Percentiles rank a stretch among this genome's conserved stretches.
Conservation (phyloP, 2,329 filamentous ascomycete genomes). For the Aureobasidium sp. region DNA sequence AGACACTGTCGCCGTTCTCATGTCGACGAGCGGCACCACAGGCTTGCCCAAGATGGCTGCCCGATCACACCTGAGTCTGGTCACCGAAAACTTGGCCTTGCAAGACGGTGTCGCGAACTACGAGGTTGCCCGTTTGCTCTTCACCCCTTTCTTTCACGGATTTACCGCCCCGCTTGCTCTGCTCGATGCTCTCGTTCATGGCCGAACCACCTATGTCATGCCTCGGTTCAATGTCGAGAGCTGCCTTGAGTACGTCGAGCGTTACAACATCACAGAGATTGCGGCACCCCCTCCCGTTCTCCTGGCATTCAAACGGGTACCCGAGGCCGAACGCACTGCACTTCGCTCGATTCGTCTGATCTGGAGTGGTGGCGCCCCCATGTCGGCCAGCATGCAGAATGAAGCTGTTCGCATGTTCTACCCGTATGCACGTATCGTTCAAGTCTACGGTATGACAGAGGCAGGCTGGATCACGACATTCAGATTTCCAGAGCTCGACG, state of each 20-base stretch:
- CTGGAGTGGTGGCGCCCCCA: slow-evolving; percentile 40
- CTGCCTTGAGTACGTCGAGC: slow-evolving; percentile 32
- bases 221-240: slow-evolving; percentile 35
- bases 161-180: slow-evolving; percentile 41
- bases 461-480: slow-evolving; percentile 35
- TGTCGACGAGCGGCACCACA: slow-evolving; percentile 30
- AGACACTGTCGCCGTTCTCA: slow-evolving; percentile 21
- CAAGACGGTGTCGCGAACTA: slow-evolving; percentile 21
- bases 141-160: slow-evolving; percentile 46
- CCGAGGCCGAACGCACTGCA: slow-evolving; percentile 27
- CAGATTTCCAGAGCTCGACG: slow-evolving; percentile 32
- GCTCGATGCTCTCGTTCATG: slow-evolving; percentile 38
- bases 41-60: slow-evolving; percentile 34
- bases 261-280: slow-evolving; percentile 40
- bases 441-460: slow-evolving; percentile 50
- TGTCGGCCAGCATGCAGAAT: slow-evolving; percentile 34
- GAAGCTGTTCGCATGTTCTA: slow-evolving; percentile 34
- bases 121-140: slow-evolving; percentile 37
- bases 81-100: slow-evolving; percentile 26
- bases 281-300: slow-evolving; percentile 40
- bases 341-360: slow-evolving; percentile 37
- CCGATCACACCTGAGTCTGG: slow-evolving; percentile 28
- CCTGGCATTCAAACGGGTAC: slow-evolving; percentile 22
- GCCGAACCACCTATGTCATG: slow-evolving; percentile 40
- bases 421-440: slow-evolving; percentile 33